Percentiles rank a stretch among this genome's conserved stretches.
Conservation (phyloP, 164 flowering plant species). For the Paratinospora sagittata region DNA sequence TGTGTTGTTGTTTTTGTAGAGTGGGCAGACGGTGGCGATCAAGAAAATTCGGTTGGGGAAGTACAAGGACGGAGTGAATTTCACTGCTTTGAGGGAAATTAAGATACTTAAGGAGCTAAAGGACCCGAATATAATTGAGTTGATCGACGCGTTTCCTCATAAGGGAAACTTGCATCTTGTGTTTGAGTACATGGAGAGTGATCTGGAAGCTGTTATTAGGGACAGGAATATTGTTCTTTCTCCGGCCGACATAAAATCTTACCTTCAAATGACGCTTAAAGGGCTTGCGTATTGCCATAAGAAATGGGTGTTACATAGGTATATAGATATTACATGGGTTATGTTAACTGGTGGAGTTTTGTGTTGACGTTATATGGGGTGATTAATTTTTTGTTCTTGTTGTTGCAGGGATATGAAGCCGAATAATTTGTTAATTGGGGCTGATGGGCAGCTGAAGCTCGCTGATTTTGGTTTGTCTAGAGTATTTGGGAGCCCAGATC, state of each 20-base stretch:
- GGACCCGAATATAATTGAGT: slow-evolving; percentile 80
- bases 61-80: slow-evolving; percentile 92
- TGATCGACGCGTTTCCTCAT: slow-evolving; percentile 94
- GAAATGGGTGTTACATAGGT: slow-evolving; percentile 98
- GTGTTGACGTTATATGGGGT: not conserved
- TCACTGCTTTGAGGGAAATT: slow-evolving; percentile 92
- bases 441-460: slow-evolving; percentile 81
- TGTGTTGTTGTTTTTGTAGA: slow-evolving; percentile 39
- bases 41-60: slow-evolving; percentile 94
- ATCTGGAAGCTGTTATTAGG: slow-evolving; percentile 92
- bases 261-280: slow-evolving; percentile 87
- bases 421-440: slow-evolving; percentile 82
- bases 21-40: slow-evolving; percentile 78
- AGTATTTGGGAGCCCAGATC: slow-evolving; percentile 93
- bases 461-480: slow-evolving; percentile 98
- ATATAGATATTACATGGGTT: no score
- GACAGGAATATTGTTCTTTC: slow-evolving; percentile 88
- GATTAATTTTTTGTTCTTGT: slow-evolving; percentile 12
- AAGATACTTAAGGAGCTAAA: slow-evolving; percentile 91
- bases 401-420: slow-evolving; percentile 96
- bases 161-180: slow-evolving; percentile 94
- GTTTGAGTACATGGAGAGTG: slow-evolving; percentile 97
- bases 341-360: not conserved
- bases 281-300: slow-evolving; percentile 89
- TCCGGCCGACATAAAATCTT: slow-evolving; percentile 86